Conservation (phyloP, 306 rosid genomes). For the Astragalus glycyphyllos region DNA sequence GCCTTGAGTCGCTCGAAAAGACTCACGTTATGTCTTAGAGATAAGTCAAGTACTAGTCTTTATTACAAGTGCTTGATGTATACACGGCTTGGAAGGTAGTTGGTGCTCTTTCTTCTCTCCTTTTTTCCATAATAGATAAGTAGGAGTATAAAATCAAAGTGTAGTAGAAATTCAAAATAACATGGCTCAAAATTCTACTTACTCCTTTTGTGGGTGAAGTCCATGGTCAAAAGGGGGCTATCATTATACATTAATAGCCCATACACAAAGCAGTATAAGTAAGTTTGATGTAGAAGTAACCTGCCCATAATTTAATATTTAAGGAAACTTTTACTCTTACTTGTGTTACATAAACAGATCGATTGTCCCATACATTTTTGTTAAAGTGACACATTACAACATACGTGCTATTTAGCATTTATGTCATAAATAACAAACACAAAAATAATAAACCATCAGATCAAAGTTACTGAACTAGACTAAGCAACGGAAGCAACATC, state of each 20-base stretch:
- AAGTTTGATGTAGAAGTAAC: constrained; percentile 18
- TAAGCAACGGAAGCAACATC: constrained; percentile 37
- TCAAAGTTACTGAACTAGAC: constrained; percentile 16
- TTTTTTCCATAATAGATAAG: too few relatives aligned
- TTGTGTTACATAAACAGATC: constrained; percentile 1
- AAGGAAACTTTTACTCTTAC: neutral
- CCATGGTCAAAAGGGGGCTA: constrained; percentile 2
- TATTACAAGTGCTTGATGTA: too few relatives aligned
- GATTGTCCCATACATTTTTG: constrained; percentile 5
- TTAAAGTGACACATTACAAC: constrained; percentile 14
- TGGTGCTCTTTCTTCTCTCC: too few relatives aligned
- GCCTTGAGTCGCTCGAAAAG: too few relatives aligned
- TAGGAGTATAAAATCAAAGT: too few relatives aligned
- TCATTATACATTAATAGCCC: neutral
- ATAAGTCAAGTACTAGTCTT: too few relatives aligned
- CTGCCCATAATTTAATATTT: constrained; percentile 29
- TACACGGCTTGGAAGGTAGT: too few relatives aligned
- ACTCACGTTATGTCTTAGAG: too few relatives aligned
- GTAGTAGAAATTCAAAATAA: constrained; percentile 2
- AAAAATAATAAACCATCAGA: constrained; percentile 19
- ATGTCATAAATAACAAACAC: constrained; percentile 1
- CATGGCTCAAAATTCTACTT: neutral
- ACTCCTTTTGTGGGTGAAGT: neutral
- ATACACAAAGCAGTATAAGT: neutral
- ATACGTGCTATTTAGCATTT: constrained; percentile 13